Evolutionary conservation across 2,329 filamentous ascomycete genomes (phyloP), one percentile per base, ranked within the genome.

Genomic region (Aspergillus ochraceoroseus): DNA sequence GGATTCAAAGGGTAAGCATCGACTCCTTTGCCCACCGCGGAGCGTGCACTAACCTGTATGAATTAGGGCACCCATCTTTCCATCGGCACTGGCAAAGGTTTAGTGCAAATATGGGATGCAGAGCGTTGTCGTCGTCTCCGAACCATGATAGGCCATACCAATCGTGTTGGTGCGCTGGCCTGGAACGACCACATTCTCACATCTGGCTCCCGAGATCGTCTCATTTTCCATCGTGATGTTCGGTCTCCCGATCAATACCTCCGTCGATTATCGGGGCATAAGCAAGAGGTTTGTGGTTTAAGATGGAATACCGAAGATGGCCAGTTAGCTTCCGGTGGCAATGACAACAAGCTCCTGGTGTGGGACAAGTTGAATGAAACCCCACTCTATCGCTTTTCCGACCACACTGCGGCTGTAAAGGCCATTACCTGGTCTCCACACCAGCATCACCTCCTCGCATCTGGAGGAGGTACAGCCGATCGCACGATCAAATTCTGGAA

Each of bases 111-210:
- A 31, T 98, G 90, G 87, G 92, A 98, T 66, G 92, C 90, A 1
- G 85, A 94, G 58, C 83, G 84, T 61, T 80, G 84, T 48, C 80
- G 90, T 46, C 79, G 90, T 32, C 67, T 98, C 44, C 80, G 92
- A 52, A 95, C 90, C 5, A 98, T 98, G 92, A 95, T 87, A 5
- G 92, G 92, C 2, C 92, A 98, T 64, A 92, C 88, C 0, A 87
- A 85, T 44, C 81, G 92, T 44, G 92, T 98, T 26, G 92, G 92
- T 15, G 88, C 90, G 19, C 71, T 98, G 46, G 92, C 92, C 1
- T 98, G 92, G 92, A 98, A 98, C 57, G 88, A 92, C 36, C 92
- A 98, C 60, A 95, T 98, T 40, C 79, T 98, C 14, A 94, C 89
- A 0, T 96, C 92, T 2, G 92, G 92, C 14, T 96, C 90, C 18